Percentiles rank a stretch among this genome's conserved stretches.
Conservation (phyloP, 371 early-diverging fungal species). For the Rhizopus stolonifer region DNA sequence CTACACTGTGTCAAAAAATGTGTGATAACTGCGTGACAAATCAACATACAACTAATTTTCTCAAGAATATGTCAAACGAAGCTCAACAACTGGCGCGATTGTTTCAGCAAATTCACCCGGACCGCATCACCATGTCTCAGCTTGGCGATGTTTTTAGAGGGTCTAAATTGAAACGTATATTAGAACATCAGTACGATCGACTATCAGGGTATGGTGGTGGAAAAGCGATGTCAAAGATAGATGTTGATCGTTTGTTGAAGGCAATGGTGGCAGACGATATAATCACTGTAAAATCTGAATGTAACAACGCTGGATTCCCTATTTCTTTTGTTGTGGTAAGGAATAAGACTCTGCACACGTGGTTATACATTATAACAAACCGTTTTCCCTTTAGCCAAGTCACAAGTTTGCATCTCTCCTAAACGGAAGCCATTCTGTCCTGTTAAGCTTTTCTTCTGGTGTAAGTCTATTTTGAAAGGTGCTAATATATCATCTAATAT, state of each 20-base stretch:
- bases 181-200: slow-evolving; percentile 48
- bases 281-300: neutral
- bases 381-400: neutral
- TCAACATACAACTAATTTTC: slow-evolving; percentile 8
- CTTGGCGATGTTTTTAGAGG: slow-evolving; percentile 85
- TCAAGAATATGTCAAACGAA: slow-evolving; percentile 59
- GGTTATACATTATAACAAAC: neutral
- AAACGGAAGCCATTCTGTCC: neutral
- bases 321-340: slow-evolving; percentile 21
- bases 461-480: neutral
- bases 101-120: slow-evolving; percentile 36
- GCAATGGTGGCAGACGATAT: slow-evolving; percentile 14
- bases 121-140: slow-evolving; percentile 72
- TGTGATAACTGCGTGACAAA: slow-evolving; percentile 92
- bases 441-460: neutral
- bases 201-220: slow-evolving; percentile 67
- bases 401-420: neutral
- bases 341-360: neutral
- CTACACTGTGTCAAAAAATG: slow-evolving; percentile 68
- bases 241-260: slow-evolving; percentile 16
- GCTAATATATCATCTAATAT: too few species aligned
- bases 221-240: slow-evolving; percentile 18
- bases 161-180: slow-evolving; percentile 55
- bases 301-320: slow-evolving; percentile 21
- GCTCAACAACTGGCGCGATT: slow-evolving; percentile 57